A percentile compares a stretch with the other conserved stretches of the same genome.
These are phyloP conservation scores for Cutaneotrichosporon mucoides DNA, from an alignment of 1,284 basidiomycete genomes.

Conservation along the genomic window DNA sequence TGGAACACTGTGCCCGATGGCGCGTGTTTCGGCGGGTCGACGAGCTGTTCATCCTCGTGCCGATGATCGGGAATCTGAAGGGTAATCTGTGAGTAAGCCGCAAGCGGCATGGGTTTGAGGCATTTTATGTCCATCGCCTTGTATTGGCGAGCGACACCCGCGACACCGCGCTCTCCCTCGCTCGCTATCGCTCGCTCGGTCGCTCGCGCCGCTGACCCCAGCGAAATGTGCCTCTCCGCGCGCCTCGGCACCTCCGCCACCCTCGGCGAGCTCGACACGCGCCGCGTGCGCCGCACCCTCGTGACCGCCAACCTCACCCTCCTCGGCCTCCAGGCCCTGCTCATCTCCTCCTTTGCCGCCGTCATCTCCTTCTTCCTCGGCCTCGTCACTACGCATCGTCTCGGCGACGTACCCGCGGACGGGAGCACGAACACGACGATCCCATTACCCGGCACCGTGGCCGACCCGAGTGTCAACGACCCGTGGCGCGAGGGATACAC, in stretches of 20 bases:
- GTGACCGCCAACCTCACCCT: constrained; percentile 79
- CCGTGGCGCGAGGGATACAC: constrained; percentile 48
- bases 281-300: constrained; percentile 61
- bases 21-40: constrained; percentile 81
- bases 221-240: constrained; percentile 52
- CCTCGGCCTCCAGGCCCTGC: constrained; percentile 87
- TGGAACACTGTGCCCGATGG: constrained; percentile 85
- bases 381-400: constrained; percentile 56
- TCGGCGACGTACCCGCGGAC: constrained; percentile 32
- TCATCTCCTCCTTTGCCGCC: constrained; percentile 83
- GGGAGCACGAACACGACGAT: not conserved
- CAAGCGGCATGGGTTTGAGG: too few species aligned
- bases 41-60: constrained; percentile 94
- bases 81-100: constrained; percentile 80
- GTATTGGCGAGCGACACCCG: too few species aligned
- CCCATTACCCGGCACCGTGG: constrained; percentile 12
- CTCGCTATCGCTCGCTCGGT: too few species aligned
- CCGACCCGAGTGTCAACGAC: constrained; percentile 15
- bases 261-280: constrained; percentile 81
- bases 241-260: constrained; percentile 54
- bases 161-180: too few species aligned
- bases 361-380: constrained; percentile 72
- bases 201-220: not conserved
- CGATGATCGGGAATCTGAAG: constrained; percentile 90
- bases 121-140: too few species aligned